Conservation (phyloP, 768 basidiomycete species). For the Amanita phalloides region DNA sequence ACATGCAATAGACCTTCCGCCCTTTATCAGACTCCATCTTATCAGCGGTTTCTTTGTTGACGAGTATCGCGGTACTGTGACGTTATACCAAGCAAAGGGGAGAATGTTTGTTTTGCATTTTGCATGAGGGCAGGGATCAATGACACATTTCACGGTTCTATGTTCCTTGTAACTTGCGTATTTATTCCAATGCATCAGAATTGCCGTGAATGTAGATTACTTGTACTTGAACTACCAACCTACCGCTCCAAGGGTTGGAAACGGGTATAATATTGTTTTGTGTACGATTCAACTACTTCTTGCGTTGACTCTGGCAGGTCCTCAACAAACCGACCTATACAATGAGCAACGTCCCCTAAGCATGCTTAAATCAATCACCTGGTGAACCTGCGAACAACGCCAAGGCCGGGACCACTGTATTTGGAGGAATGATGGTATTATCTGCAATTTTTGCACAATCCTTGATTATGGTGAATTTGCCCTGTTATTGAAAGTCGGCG, state of each 20-base stretch:
- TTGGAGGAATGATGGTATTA: constrained; percentile 82
- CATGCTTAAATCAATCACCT: constrained; percentile 34
- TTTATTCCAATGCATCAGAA: too few relatives aligned
- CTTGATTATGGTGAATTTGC: constrained; percentile 94
- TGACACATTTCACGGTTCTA: not conserved
- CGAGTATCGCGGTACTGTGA: constrained; percentile 16
- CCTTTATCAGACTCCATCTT: constrained; percentile 8
- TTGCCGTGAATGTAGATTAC: too few relatives aligned
- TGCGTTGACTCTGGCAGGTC: constrained; percentile 92
- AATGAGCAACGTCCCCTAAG: not conserved
- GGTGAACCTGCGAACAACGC: constrained; percentile 84
- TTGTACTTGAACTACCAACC: not conserved
- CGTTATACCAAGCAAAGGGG: constrained; percentile 12
- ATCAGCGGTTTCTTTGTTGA: constrained; percentile 16
- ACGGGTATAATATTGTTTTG: constrained; percentile 77
- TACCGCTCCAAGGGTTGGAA: constrained; percentile 54
- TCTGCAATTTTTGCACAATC: constrained; percentile 89
- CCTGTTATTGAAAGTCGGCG: constrained; percentile 26
- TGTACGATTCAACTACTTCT: constrained; percentile 78
- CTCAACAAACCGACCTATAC: constrained; percentile 63
- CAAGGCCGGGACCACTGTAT: constrained; percentile 86
- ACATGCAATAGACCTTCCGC: constrained; percentile 13
- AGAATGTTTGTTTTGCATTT: constrained; percentile 13
- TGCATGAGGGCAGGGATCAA: constrained; percentile 8
- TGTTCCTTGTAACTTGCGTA: too few relatives aligned